Conservation (phyloP, 306 rosid genomes). For the Quercus robur region DNA sequence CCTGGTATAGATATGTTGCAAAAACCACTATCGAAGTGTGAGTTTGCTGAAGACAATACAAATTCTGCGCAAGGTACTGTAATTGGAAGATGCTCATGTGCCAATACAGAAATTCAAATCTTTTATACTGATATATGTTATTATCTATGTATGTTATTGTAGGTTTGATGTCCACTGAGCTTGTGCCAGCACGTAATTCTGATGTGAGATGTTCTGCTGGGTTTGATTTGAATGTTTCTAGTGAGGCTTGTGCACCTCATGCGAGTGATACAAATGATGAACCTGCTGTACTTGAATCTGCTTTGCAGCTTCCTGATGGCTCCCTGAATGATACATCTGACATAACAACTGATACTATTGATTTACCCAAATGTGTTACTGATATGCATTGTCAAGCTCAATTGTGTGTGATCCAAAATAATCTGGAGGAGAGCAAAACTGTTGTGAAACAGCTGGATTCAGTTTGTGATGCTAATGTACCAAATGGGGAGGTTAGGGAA, state of each 20-base stretch:
- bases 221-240: constrained; percentile 24
- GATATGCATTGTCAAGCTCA: constrained; percentile 23
- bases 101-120: constrained; percentile 1
- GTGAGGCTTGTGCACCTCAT: constrained; percentile 19
- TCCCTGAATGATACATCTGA: constrained; percentile 20
- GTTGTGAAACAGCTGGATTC: constrained; percentile 14
- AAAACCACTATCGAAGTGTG: constrained; percentile 47
- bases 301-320: constrained; percentile 23
- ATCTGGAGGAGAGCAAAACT: constrained; percentile 29
- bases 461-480: constrained; percentile 22
- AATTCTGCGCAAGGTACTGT: constrained; percentile 44
- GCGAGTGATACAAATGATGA: constrained; percentile 30
- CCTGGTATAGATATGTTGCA: constrained; percentile 82
- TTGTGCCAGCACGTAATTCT: constrained; percentile 10
- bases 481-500: constrained; percentile 15
- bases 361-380: constrained; percentile 1
- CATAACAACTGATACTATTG: neutral
- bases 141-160: constrained; percentile 21
- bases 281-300: constrained; percentile 25
- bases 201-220: constrained; percentile 26
- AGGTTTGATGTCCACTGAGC: constrained; percentile 37
- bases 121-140: constrained; percentile 12
- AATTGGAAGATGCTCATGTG: constrained; percentile 3
- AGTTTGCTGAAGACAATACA: constrained; percentile 25
- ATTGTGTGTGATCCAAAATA: constrained; percentile 13